Evolutionary conservation across 139 green algal genomes (phyloP), one percentile per base, ranked within the genome.

Genomic region (Medakamo hakoo): DNA sequence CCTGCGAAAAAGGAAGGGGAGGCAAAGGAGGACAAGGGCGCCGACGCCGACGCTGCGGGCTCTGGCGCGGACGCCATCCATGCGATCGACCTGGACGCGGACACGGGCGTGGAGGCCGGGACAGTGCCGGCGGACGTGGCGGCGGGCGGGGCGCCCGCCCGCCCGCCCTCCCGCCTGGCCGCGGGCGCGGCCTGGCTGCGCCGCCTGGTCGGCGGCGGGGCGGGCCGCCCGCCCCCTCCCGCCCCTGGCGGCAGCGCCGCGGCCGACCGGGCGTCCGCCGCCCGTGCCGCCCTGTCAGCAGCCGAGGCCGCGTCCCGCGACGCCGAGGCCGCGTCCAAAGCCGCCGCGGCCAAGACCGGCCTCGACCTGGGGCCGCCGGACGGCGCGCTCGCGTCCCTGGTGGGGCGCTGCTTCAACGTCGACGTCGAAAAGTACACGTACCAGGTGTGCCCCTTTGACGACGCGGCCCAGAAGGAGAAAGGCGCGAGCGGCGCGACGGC

Each of bases 401-500:
- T 61, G 4, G 77, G 67, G 65, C 64, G 67, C 31, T 91, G 84
- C 70, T 71, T 82, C 32, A 49, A 70, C 4, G 59, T 60, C 19
- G 49, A 74, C 24, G 73, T 80, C 40, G 80, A 87, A 26, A 86
- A 90, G 71, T 92, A 88, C 70, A 81, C 67, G 2, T 92, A 92
- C 72, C 60, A 76, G 52, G 66, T 89, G 4, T 94, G 88, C 74
- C 78, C 82, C 58, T 95, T 86, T 67, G 69, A 73, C 25, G 59
- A 77, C 26, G 82, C 84, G 1, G 31, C 49, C 4, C 86, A 94
- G 66, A 77, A 79, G 49, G 84, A 94, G 57, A 73, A 72, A 21
- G 49, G 59, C 31, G 57, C 67, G 21, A 58, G 23, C 27, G 74
- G 72, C 40, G 58, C 28, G 63, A 64, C 76, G 19, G 79, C 48